Conservation (phyloP, 2,329 filamentous ascomycete genomes). For the Myriosclerotinia duriaeana region DNA sequence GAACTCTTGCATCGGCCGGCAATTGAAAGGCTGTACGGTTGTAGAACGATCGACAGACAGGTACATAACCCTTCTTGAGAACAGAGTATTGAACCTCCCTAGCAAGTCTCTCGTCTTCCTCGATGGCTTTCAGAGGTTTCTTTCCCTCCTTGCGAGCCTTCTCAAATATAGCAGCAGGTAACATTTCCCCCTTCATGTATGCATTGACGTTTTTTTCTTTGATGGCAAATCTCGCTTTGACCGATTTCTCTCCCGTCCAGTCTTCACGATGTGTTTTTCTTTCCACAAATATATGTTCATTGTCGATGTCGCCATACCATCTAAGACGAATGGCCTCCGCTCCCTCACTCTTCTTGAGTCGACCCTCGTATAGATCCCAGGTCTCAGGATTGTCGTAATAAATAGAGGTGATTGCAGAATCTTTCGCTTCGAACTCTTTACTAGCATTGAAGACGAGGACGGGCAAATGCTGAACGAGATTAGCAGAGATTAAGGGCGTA, state of each 20-base stretch:
- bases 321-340: conserved; percentile 93
- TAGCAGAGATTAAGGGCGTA: conserved; percentile 24
- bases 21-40: conserved; percentile 98
- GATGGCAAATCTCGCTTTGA: conserved; percentile 90
- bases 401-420: conserved; percentile 95
- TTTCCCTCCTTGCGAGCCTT: conserved; percentile 95
- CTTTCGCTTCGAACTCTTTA: conserved; percentile 90
- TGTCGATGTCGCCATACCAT: conserved; percentile 98
- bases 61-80: conserved; percentile 79
- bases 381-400: conserved; percentile 95
- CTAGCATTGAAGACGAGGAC: conserved; percentile 96
- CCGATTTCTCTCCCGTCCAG: conserved; percentile 98
- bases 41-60: conserved; percentile 94
- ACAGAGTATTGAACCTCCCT: conserved; percentile 92
- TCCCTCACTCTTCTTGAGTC: conserved; percentile 95
- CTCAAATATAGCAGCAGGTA: conserved; percentile 87
- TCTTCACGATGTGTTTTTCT: conserved; percentile 98
- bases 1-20: conserved; percentile 90
- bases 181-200: conserved; percentile 80
- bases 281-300: conserved; percentile 93
- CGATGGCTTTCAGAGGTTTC: conserved; percentile 88
- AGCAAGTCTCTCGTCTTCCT: conserved; percentile 84
- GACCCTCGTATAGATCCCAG: conserved; percentile 92
- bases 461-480: conserved; percentile 68
- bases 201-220: conserved; percentile 98